A percentile compares a stretch with the other conserved stretches of the same genome.
Conservation (phyloP, 2,329 filamentous ascomycete species). For the Clarireedia paspali region DNA sequence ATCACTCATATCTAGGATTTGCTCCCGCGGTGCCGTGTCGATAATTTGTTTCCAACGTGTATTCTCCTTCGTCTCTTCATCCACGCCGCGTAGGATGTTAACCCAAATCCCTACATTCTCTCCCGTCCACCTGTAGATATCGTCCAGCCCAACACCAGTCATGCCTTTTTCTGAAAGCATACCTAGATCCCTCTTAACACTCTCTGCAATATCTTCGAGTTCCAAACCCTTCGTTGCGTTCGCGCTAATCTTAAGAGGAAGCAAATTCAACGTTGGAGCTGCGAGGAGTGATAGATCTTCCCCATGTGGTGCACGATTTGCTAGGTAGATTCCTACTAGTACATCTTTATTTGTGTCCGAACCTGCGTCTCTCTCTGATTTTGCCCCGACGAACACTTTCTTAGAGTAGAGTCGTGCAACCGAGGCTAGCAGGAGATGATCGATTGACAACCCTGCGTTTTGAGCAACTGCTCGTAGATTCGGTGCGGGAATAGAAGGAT, state of each 20-base stretch:
- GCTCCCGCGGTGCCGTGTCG: background rate
- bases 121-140: constrained; percentile 70
- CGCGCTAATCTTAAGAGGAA: constrained; percentile 57
- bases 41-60: background rate
- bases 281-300: constrained; percentile 40
- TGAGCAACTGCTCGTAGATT: constrained; percentile 37
- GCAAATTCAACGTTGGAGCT: constrained; percentile 70
- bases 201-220: constrained; percentile 39
- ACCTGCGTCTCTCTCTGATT: constrained; percentile 21
- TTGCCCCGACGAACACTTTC: no score
- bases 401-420: constrained; percentile 41
- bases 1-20: background rate
- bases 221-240: constrained; percentile 30
- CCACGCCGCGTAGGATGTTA: constrained; percentile 58
- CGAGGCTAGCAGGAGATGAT: constrained; percentile 68
- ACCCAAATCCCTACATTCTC: constrained; percentile 64
- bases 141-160: constrained; percentile 54
- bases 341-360: constrained; percentile 34
- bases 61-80: background rate
- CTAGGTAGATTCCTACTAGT: constrained; percentile 74
- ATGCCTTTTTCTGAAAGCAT: constrained; percentile 49
- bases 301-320: constrained; percentile 57
- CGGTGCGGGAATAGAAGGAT: constrained; percentile 39
- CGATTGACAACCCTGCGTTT: constrained; percentile 53
- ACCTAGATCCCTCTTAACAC: constrained; percentile 62